Evolutionary conservation across 2,329 filamentous ascomycete genomes (phyloP), one percentile per base, ranked within the genome.

Genomic region (Fusarium hainanense): DNA sequence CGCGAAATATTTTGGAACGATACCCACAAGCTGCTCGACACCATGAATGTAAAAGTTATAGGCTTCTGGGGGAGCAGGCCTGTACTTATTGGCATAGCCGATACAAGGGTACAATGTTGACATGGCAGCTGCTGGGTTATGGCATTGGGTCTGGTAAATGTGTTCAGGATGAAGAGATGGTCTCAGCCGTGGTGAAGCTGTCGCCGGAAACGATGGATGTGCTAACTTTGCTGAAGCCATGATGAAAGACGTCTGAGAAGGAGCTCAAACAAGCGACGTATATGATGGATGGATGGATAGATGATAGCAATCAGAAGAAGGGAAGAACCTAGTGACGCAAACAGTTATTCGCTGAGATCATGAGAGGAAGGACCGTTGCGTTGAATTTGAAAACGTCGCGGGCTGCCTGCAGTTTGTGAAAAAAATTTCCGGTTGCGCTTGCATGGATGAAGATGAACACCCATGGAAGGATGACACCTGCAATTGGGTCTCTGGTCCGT

Each of bases 61-160:
- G 12, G 70, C 42, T 11, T 43, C 21, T 58, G 54, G 40, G 34
- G 40, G 16, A 23, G 48, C 18, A 18, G 13, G 13, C 11, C 21
- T 14, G 37, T 69, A 43, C 50, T 75, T 75, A 58, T 75, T 75
- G 18, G 57, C 73, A 18, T 65, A 65, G 20, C 55, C 42, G 20
- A 75, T 43, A 42, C 70, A 68, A 14, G 59, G 30, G 34, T 73
- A 61, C n/a, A 75, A 50, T 49, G 58, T 71, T 11, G 61, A 41
- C 44, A 60, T 47, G 42, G 32, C 30, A 25, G 58, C 37, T 34
- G 58, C 32, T n/a, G 49, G 18, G 21, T 41, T 30, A 16, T 54
- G n/a, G 10, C 30, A 42, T 41, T 54, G 28, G 32, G 58, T 49
- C 23, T 41, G 51, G 32, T 64, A 58, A 25, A 54, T 47, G 9